Evolutionary conservation across 768 basidiomycete species (phyloP), one percentile per base, ranked within the genome.

Genomic region (Leccinum variicolor): DNA sequence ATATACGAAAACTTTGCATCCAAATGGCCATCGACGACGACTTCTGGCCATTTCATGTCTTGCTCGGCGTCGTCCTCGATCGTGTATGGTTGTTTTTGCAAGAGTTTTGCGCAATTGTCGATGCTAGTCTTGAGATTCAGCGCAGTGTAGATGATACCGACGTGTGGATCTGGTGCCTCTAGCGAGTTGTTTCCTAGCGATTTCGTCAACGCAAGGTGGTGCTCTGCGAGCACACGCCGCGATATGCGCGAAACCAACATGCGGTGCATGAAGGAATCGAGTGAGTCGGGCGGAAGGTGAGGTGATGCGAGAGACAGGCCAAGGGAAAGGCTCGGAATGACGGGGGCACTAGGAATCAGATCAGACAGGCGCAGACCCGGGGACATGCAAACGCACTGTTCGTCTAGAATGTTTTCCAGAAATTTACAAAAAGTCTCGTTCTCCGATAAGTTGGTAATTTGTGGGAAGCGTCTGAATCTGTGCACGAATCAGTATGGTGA

Each of bases 241-340:
- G 92, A 94, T 69, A 94, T 94, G 53, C 93, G 82, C 2, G 93
- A 94, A 50, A 92, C 82, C 10, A 96, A 81, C 93, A 96, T 96
- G 23, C 92, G 84, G 23, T 86, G 83, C 88, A 94, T 92, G 71
- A 94, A 92, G 3, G 89, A 80, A 69, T 94, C 92, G 13, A 95
- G 79, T 41, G 82, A 79, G 57, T 93, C 91, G 0, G 93, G 87
- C 0, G 83, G 77, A 8, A 95, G 81, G 68, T 87, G 84, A 1
- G 85, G 87, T 15, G 92, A 93, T 0, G 91, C 85, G n/a, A 94
- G 78, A 23, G 92, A 92, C 31, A 94, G 76, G 6, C 93, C 92
- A 6, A 94, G 83, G 15, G 87, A 86, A 9, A 92, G 79, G 66
- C 79, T 87, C n/a, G 90, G 91, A 57, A 93, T 94, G 13, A 90